Conservation (phyloP, 805 yeast genomes). For the Komagataella kurtzmanii region DNA sequence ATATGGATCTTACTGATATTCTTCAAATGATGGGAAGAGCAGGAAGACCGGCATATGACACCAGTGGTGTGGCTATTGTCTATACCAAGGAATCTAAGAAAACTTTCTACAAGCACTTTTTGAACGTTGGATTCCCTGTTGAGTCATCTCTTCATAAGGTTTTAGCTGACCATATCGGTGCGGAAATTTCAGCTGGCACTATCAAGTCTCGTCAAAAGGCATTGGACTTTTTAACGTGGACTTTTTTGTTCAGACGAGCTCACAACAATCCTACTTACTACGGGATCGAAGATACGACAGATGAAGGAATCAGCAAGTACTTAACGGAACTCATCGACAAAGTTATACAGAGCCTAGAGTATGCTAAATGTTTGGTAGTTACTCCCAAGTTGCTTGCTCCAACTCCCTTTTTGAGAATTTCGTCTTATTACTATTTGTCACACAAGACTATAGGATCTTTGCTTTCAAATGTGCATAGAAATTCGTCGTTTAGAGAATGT, state of each 20-base stretch:
- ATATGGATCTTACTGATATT: conserved; percentile 75
- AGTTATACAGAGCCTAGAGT: conserved; percentile 51
- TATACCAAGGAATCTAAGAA: conserved; percentile 67
- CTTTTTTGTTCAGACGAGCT: conserved; percentile 60
- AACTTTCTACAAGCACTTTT: conserved; percentile 62
- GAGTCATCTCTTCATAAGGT: conserved; percentile 69
- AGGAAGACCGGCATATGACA: conserved; percentile 75
- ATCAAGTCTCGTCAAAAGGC: conserved; percentile 55
- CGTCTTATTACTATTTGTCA: conserved; percentile 87
- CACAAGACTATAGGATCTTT: conserved; percentile 76
- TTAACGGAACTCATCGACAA: conserved; percentile 54
- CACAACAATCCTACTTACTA: conserved; percentile 70
- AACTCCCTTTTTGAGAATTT: conserved; percentile 72
- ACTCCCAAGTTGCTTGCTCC: conserved; percentile 36
- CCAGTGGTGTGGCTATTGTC: conserved; percentile 65
- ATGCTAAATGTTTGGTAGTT: conserved; percentile 59
- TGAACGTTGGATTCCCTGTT: conserved; percentile 73
- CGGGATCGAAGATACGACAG: conserved; percentile 48
- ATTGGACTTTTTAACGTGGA: conserved; percentile 64
- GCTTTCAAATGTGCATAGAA: conserved; percentile 32
- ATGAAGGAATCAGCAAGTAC: conserved; percentile 42
- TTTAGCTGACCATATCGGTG: conserved; percentile 70
- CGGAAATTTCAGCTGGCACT: conserved; percentile 64
- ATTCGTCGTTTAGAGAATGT: conserved; percentile 45
- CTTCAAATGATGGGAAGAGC: conserved; percentile 82